These are phyloP conservation scores for Xylaria hypoxylon DNA, from an alignment of 2,329 filamentous ascomycete species.

Conservation along the genomic window DNA sequence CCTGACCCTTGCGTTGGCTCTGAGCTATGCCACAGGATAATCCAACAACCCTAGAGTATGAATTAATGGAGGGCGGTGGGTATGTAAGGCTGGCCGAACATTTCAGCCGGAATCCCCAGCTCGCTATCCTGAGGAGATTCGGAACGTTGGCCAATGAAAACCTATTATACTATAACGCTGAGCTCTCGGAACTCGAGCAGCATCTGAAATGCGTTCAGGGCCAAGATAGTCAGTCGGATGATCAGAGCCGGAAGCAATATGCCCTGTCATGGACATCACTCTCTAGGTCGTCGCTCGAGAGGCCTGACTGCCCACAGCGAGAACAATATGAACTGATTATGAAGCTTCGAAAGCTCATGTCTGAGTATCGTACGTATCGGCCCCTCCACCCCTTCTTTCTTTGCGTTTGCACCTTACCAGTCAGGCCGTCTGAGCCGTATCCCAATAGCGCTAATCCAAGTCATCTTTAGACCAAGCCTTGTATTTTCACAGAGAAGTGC, in stretches of 20 bases:
- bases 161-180: constrained; percentile 32
- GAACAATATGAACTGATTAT: constrained; percentile 35
- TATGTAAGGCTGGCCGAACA: constrained; percentile 30
- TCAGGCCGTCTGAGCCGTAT: background rate
- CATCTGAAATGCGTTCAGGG: constrained; percentile 9
- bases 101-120: constrained; percentile 31
- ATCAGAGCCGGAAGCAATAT: constrained; percentile 1
- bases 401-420: background rate
- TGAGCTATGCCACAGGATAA: constrained; percentile 13
- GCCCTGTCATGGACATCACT: constrained; percentile 4
- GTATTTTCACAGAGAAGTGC: constrained; percentile 4
- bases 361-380: constrained; percentile 28
- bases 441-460: background rate
- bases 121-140: constrained; percentile 34
- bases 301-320: constrained; percentile 4
- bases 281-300: constrained; percentile 9
- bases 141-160: constrained; percentile 24
- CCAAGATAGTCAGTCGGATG: constrained; percentile 14
- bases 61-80: constrained; percentile 20
- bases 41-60: background rate
- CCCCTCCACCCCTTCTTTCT: background rate
- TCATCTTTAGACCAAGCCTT: constrained; percentile 24
- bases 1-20: too few relatives aligned
- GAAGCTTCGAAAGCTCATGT: constrained; percentile 33
- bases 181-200: constrained; percentile 29